Evolutionary conservation across 331 rosid genomes (phyloP), one percentile per base, ranked within the genome.

Genomic region (Pyracantha coccinea): DNA sequence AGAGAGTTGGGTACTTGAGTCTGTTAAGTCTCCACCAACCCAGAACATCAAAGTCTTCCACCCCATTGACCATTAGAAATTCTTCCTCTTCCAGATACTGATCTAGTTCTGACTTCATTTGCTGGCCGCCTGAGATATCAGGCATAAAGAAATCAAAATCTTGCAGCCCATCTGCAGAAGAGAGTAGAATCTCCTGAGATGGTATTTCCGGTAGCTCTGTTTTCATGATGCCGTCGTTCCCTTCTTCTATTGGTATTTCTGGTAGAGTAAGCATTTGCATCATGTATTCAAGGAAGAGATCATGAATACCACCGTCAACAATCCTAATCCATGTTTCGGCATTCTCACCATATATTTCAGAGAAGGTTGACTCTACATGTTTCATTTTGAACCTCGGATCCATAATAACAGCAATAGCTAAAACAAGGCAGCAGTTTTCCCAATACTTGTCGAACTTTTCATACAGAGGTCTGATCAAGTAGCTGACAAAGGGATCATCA

Each of bases 331-430:
- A 94, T 35, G 80, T 31, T 72, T 81, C 93, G 11, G 96, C 96
- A 81, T 88, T 78, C 80, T 83, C 91, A 55, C 91, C 92, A 50
- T 85, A 90, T 24, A 89, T 82, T 80, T 87, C 80, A 58, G 84
- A 45, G 70, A 94, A 94, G 24, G 85, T 90, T 62, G 81, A 71
- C 76, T 92, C 92, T 55, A 94, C 97, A 62, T 86, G 80, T 75
- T 89, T 88, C 91, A 87, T 84, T 90, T 94, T 94, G 81, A 86
- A 89, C 80, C 96, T 86, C 1, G 99, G 99, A 72, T 94, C 99
- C 96, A 94, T 78, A 32, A 86, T 90, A 4, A 86, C 92, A 44
- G 99, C 95, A 78, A 83, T 78, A 32, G 97, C 96, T 69, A 94
- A 83, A 83, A 89, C 79, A 69, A 88, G 85, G 77, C 96, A 92